Conservation (phyloP, 257 asterid species). For the Solanum commersonii region DNA sequence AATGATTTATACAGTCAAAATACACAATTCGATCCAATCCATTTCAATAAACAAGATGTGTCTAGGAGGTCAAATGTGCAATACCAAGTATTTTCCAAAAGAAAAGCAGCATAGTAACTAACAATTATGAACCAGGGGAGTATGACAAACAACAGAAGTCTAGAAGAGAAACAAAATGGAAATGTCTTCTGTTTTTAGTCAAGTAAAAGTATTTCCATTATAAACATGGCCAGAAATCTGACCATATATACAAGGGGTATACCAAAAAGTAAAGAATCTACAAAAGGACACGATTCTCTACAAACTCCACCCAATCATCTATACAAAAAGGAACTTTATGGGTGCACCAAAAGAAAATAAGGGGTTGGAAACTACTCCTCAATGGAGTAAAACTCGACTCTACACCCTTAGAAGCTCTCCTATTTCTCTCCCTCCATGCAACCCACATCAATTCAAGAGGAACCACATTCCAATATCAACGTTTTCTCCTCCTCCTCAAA, state of each 20-base stretch:
- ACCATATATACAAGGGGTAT: not conserved
- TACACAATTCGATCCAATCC: not conserved
- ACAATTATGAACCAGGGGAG: not conserved
- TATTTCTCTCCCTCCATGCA: not conserved
- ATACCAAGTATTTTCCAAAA: not conserved
- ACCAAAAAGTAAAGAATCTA: not conserved
- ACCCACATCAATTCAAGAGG: not conserved
- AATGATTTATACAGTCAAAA: not conserved
- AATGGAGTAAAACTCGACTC: not conserved
- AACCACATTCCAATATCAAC: not conserved
- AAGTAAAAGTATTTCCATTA: not conserved
- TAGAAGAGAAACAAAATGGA: not conserved
- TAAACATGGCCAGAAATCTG: too few relatives aligned
- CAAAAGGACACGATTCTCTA: not conserved
- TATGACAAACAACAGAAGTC: not conserved
- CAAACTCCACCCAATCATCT: not conserved
- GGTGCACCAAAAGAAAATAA: not conserved
- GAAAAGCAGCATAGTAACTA: not conserved
- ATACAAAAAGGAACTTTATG: not conserved
- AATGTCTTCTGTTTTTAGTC: not conserved
- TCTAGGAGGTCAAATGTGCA: not conserved
- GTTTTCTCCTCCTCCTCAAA: not conserved
- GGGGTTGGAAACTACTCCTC: not conserved
- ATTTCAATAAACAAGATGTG: not conserved
- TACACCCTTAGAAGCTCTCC: not conserved